Evolutionary conservation across 78 protist species (phyloP).

Genomic region (Cavenderia fasciculata): DNA sequence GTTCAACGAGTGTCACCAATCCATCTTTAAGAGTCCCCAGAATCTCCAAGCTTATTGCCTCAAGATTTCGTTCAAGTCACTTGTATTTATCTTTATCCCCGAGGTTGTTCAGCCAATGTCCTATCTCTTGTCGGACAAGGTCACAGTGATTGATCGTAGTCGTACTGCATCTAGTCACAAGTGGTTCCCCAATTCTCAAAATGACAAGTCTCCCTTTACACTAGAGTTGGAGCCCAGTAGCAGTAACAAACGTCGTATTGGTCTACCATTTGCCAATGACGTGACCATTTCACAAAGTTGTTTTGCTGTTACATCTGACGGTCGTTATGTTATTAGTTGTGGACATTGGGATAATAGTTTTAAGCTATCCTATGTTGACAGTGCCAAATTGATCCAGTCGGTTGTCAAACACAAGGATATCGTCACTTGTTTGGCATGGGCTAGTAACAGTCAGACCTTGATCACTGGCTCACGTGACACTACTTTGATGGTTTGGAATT

Average conservation of each 20-base stretch:
- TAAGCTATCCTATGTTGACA: conserved; percentile 40
- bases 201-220: conserved; percentile 70
- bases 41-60: conserved; percentile 45
- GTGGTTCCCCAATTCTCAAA: conserved; percentile 67
- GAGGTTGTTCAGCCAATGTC: conserved; percentile 29
- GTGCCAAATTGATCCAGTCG: conserved; percentile 59
- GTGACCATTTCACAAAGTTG: conserved; percentile 51
- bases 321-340: conserved; percentile 73
- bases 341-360: conserved; percentile 76
- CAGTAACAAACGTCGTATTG: conserved; percentile 45
- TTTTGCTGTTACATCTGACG: conserved; percentile 61
- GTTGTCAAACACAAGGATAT: conserved; percentile 86
- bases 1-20: conserved; percentile 26
- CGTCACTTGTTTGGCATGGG: conserved; percentile 90
- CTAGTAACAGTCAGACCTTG: conserved; percentile 65
- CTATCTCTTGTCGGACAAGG: conserved; percentile 29
- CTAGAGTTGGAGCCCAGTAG: conserved; percentile 69
- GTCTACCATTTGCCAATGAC: conserved; percentile 78
- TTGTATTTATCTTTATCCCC: conserved; percentile 49
- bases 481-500: conserved; percentile 90
- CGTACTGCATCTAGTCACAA: conserved; percentile 40
- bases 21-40: conserved; percentile 33
- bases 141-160: conserved; percentile 28
- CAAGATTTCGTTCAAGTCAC: conserved; percentile 30
- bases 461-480: conserved; percentile 94